phyloP scores from a whole-genome alignment of 2,329 filamentous ascomycete genomes.

The Trichoderma arundinaceum region DNA sequence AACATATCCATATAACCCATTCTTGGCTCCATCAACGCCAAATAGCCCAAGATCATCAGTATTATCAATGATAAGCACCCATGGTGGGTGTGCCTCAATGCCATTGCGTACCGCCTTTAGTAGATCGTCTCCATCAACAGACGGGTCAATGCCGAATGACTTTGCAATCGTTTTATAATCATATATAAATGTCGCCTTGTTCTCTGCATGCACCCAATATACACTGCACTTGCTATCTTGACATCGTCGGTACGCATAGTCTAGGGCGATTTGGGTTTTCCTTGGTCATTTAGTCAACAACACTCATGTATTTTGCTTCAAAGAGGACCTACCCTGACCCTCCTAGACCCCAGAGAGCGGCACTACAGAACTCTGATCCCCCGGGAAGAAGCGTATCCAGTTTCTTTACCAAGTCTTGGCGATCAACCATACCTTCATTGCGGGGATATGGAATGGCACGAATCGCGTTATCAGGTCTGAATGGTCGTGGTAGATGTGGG shows the following conservation, averaged over 20 bases:
- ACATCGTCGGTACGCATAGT: slow-evolving; percentile 43
- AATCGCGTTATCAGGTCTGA: not conserved
- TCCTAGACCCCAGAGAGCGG: slow-evolving; percentile 20
- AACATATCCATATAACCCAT: slow-evolving; percentile 36
- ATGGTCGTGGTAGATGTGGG: not conserved
- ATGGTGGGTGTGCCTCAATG: slow-evolving; percentile 36
- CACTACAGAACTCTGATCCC: not conserved
- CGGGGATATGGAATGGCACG: slow-evolving; percentile 32
- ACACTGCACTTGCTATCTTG: slow-evolving; percentile 39
- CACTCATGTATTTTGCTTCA: not conserved
- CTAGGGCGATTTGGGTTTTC: slow-evolving; percentile 48
- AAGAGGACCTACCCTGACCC: slow-evolving; percentile 10
- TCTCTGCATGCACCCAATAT: slow-evolving; percentile 48
- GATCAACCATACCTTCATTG: slow-evolving; percentile 33
- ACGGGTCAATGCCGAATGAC: slow-evolving; percentile 35
- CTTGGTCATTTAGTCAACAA: slow-evolving; percentile 34
- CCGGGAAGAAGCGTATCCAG: slow-evolving; percentile 24
- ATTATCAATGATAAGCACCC: slow-evolving; percentile 46
- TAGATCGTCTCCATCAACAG: slow-evolving; percentile 36
- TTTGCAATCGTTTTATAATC: slow-evolving; percentile 43
- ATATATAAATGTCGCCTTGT: slow-evolving; percentile 40
- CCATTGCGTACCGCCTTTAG: slow-evolving; percentile 31
- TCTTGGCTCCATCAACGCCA: slow-evolving; percentile 28
- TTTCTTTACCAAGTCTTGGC: slow-evolving; percentile 22
- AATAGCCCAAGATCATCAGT: slow-evolving; percentile 43